These are phyloP conservation scores for Clitopilus passeckerianus DNA, from an alignment of 768 basidiomycete species.

Conservation along the genomic window DNA sequence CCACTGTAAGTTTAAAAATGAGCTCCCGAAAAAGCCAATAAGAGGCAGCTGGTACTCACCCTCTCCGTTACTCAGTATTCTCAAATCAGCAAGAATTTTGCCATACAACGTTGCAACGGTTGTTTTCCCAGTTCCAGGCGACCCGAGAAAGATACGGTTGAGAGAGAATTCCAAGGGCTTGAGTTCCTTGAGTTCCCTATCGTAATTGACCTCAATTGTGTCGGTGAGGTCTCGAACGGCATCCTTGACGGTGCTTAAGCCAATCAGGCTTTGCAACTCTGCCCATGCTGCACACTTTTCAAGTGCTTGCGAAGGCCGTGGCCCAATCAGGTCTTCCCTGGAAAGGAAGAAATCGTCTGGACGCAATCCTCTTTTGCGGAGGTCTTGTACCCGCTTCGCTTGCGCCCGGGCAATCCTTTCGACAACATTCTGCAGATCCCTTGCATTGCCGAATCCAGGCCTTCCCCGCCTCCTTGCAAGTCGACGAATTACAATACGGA, in stretches of 20 bases:
- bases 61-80: constrained; percentile 69
- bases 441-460: constrained; percentile 64
- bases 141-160: constrained; percentile 63
- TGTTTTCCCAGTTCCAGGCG: constrained; percentile 71
- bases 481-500: constrained; percentile 52
- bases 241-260: constrained; percentile 53
- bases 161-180: constrained; percentile 49
- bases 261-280: constrained; percentile 46
- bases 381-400: constrained; percentile 39
- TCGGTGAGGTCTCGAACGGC: constrained; percentile 42
- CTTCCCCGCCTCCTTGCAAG: constrained; percentile 56
- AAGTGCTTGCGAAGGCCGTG: constrained; percentile 49
- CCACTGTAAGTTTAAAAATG: too few relatives aligned
- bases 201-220: constrained; percentile 48
- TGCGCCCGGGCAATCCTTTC: constrained; percentile 45
- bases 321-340: constrained; percentile 60
- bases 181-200: constrained; percentile 53
- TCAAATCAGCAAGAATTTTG: constrained; percentile 53
- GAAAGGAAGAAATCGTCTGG: constrained; percentile 48
- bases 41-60: too few relatives aligned
- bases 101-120: constrained; percentile 67
- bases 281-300: constrained; percentile 43
- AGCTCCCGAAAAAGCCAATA: too few relatives aligned
- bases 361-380: constrained; percentile 29
- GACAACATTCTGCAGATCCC: constrained; percentile 51